Evolutionary conservation across 2,329 filamentous ascomycete species (phyloP).

Genomic region (Beauveria varroae): DNA sequence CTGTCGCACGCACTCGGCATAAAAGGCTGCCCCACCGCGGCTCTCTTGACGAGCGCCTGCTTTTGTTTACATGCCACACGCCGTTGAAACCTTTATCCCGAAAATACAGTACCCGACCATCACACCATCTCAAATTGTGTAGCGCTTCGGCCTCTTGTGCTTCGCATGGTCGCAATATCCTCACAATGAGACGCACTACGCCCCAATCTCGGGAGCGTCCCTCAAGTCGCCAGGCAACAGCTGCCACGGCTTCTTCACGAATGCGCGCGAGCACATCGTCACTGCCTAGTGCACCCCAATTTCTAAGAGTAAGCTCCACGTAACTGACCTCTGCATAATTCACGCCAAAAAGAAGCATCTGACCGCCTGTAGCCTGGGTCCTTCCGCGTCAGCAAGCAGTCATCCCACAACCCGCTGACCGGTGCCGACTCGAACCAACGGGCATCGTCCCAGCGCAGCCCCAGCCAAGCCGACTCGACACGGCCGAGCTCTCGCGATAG

Average conservation of each 20-base stretch:
- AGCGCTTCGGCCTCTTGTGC: neutral
- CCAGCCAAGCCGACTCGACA: slow-evolving; percentile 33
- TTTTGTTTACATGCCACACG: slow-evolving; percentile 1
- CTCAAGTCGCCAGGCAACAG: slow-evolving; percentile 22
- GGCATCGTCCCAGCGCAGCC: slow-evolving; percentile 34
- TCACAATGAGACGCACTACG: slow-evolving; percentile 27
- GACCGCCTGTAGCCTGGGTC: slow-evolving; percentile 18
- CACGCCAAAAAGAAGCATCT: neutral
- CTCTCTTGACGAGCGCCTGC: neutral
- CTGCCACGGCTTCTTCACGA: slow-evolving; percentile 22
- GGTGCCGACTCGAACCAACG: slow-evolving; percentile 38
- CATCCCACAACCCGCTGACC: slow-evolving; percentile 52
- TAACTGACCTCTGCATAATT: neutral
- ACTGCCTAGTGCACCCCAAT: slow-evolving; percentile 27
- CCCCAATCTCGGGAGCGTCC: slow-evolving; percentile 25
- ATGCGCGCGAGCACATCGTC: slow-evolving; percentile 30
- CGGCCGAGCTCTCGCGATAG: slow-evolving; percentile 47
- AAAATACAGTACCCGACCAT: slow-evolving; percentile 5
- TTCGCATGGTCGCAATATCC: slow-evolving; percentile 3
- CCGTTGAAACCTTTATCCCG: neutral
- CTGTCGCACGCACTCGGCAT: neutral
- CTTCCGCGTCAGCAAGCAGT: slow-evolving; percentile 45
- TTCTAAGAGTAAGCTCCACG: slow-evolving; percentile 15
- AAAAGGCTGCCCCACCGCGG: neutral
- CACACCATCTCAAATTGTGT: slow-evolving; percentile 11